These are phyloP conservation scores for Nannochloris sp. DNA, from an alignment of 139 green algal genomes.

Conservation along the genomic window DNA sequence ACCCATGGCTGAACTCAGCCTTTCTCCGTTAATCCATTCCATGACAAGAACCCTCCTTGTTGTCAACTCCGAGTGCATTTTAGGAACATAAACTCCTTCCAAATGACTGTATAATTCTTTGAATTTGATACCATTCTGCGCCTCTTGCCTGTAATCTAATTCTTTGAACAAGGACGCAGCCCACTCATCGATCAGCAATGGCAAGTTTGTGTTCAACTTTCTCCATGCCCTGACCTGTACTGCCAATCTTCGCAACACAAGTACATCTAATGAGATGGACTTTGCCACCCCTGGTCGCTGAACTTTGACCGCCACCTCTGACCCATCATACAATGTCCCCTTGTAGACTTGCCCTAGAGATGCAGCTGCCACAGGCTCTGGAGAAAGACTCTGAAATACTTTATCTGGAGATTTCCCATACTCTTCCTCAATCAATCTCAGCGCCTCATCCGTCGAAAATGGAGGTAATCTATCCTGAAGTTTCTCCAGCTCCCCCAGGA, in stretches of 20 bases:
- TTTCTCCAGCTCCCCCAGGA: slow-evolving; percentile 68
- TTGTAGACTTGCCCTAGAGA: slow-evolving; percentile 69
- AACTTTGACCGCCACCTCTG: slow-evolving; percentile 70
- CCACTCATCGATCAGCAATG: slow-evolving; percentile 83
- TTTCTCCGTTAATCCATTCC: slow-evolving; percentile 83
- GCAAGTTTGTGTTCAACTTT: slow-evolving; percentile 77
- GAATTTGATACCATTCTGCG: slow-evolving; percentile 56
- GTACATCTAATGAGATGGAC: slow-evolving; percentile 71
- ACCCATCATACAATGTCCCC: slow-evolving; percentile 25
- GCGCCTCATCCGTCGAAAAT: slow-evolving; percentile 44
- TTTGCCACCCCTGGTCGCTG: slow-evolving; percentile 72
- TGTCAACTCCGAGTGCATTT: slow-evolving; percentile 37
- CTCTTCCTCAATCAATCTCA: slow-evolving; percentile 55
- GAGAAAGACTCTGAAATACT: slow-evolving; percentile 57
- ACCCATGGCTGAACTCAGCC: slow-evolving; percentile 25
- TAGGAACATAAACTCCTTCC: slow-evolving; percentile 52
- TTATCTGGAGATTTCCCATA: slow-evolving; percentile 34
- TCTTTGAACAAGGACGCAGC: slow-evolving; percentile 64
- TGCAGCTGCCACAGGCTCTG: slow-evolving; percentile 66
- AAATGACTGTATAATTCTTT: slow-evolving; percentile 44
- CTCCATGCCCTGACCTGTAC: slow-evolving; percentile 15
- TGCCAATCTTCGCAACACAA: slow-evolving; percentile 55
- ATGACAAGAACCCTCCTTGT: slow-evolving; percentile 67
- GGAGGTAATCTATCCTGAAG: slow-evolving; percentile 75
- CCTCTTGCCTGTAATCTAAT: slow-evolving; percentile 78